These are phyloP conservation scores for Amylostereum chailletii DNA, from an alignment of 1,284 basidiomycete genomes.

Conservation along the genomic window DNA sequence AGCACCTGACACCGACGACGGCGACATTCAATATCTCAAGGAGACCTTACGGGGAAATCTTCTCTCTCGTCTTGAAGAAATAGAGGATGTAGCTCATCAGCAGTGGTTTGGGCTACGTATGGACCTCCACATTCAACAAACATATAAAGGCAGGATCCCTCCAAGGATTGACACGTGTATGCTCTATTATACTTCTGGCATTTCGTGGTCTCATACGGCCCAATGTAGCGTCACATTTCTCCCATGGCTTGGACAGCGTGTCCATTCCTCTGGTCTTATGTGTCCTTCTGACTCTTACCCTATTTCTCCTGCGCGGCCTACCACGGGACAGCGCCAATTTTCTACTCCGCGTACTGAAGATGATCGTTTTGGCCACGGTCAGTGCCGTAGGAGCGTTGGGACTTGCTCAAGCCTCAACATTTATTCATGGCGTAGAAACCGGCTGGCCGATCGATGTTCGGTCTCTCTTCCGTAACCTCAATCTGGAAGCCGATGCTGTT, in stretches of 20 bases:
- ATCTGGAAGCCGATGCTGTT: too few species aligned
- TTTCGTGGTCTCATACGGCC: neutral
- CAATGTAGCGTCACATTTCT: neutral
- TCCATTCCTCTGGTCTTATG: neutral
- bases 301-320: neutral
- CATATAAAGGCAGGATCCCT: too few species aligned
- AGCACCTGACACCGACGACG: neutral
- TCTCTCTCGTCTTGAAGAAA: neutral
- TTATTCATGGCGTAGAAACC: too few species aligned
- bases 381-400: too few species aligned
- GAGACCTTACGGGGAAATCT: neutral
- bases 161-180: neutral
- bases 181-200: neutral
- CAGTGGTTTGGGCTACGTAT: neutral
- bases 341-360: too few species aligned
- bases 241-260: neutral
- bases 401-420: too few species aligned
- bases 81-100: neutral
- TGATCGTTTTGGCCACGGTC: too few species aligned
- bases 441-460: too few species aligned
- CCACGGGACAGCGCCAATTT: neutral
- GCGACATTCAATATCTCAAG: neutral
- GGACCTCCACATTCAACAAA: neutral
- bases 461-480: too few species aligned
- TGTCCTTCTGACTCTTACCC: neutral